These are phyloP conservation scores for Cyclotella cryptica DNA, from an alignment of 108 stramenopile genomes.

Conservation along the genomic window DNA sequence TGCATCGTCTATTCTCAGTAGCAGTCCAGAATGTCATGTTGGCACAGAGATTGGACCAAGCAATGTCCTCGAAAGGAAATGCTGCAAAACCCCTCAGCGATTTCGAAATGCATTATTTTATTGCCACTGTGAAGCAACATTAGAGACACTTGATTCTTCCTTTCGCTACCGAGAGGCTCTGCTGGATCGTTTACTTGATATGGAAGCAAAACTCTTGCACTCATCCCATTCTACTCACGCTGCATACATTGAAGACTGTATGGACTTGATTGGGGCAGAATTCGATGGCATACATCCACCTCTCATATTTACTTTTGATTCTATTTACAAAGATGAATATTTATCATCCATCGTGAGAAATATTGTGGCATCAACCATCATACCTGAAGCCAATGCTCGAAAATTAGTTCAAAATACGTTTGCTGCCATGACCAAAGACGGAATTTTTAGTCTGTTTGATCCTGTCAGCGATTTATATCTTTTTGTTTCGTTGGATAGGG, in stretches of 20 bases:
- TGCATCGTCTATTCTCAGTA: conserved; percentile 24
- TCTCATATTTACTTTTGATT: conserved; percentile 61
- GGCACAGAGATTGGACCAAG: conserved; percentile 10
- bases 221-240: conserved; percentile 17
- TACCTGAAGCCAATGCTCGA: conserved; percentile 38
- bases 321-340: conserved; percentile 47
- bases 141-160: conserved; percentile 67
- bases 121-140: conserved; percentile 79
- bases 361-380: conserved; percentile 24
- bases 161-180: conserved; percentile 77
- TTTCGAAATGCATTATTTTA: conserved; percentile 78
- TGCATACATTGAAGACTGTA: conserved; percentile 39
- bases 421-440: conserved; percentile 67
- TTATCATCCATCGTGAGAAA: conserved; percentile 39
- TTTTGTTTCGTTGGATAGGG: conserved; percentile 57
- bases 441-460: conserved; percentile 65
- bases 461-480: conserved; percentile 61
- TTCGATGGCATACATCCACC: conserved; percentile 39
- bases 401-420: conserved; percentile 59
- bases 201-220: conserved; percentile 41
- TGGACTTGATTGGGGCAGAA: conserved; percentile 37
- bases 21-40: neutral
- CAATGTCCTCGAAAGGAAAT: conserved; percentile 29
- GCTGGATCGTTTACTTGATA: conserved; percentile 57
- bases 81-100: conserved; percentile 55